Evolutionary conservation across 176 grass and related monocot genomes (phyloP).

Genomic region (Avena sativa): DNA sequence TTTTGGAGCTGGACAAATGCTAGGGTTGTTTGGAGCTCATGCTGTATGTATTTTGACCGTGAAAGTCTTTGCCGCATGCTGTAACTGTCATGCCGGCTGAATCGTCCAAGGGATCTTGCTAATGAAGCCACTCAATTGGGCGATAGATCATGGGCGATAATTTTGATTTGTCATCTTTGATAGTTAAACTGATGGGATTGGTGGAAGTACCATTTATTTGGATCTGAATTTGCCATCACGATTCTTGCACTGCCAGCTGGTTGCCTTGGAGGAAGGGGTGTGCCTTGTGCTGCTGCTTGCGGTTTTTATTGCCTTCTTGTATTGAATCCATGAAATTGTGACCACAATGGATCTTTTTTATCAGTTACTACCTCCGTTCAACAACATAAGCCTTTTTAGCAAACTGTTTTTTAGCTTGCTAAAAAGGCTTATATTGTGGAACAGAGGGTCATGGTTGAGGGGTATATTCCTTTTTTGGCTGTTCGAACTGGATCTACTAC

Average conservation of each 20-base stretch:
- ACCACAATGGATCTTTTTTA: not conserved
- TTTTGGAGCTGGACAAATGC: not conserved
- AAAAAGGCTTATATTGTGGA: too few species aligned
- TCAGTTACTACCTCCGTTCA: not conserved
- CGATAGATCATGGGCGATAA: not conserved
- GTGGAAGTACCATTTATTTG: not conserved
- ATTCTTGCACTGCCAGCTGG: constrained; percentile 22
- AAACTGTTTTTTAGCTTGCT: too few species aligned
- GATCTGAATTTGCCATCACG: not conserved
- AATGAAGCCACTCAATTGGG: not conserved
- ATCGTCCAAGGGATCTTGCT: not conserved
- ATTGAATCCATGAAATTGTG: not conserved
- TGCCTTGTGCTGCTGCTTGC: constrained; percentile 2
- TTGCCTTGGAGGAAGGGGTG: constrained; percentile 3
- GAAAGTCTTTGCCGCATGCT: not conserved
- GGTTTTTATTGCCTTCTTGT: not conserved
- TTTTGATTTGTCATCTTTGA: not conserved
- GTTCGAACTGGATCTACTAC: constrained; percentile 12
- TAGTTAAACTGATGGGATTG: not conserved
- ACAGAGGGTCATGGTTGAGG: not conserved
- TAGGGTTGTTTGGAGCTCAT: not conserved
- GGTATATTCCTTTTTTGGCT: constrained; percentile 29
- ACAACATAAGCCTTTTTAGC: too few species aligned
- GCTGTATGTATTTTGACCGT: not conserved
- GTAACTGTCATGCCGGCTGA: not conserved